Conservation (phyloP, 805 yeast species). For the Priceomyces fermenticarens region DNA sequence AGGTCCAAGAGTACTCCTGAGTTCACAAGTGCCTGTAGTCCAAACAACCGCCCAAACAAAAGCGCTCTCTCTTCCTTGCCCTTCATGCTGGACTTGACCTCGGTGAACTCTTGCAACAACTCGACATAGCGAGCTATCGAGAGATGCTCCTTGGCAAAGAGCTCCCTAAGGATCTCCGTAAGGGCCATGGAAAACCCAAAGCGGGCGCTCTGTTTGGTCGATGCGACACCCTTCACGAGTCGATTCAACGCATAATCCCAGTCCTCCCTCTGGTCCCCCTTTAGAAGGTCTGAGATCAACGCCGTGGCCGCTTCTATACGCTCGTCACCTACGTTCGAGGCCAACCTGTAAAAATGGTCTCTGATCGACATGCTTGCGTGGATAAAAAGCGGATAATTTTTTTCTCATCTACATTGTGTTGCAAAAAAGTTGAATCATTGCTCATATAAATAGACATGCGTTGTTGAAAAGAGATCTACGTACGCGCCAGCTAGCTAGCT, state of each 20-base stretch:
- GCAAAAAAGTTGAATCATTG: constrained; percentile 13
- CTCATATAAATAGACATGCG: constrained; percentile 2
- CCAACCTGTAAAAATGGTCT: constrained; percentile 74
- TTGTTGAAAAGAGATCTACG: constrained; percentile 27
- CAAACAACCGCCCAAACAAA: constrained; percentile 81
- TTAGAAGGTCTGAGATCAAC: constrained; percentile 57
- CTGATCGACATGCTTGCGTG: constrained; percentile 51
- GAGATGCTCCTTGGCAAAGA: constrained; percentile 26
- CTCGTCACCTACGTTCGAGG: constrained; percentile 72
- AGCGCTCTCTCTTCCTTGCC: constrained; percentile 83
- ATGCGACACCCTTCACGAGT: constrained; percentile 74
- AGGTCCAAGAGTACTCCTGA: constrained; percentile 28
- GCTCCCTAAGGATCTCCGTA: constrained; percentile 55
- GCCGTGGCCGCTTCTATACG: constrained; percentile 69
- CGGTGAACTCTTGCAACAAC: constrained; percentile 37
- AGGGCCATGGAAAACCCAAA: constrained; percentile 87
- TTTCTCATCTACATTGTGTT: background rate
- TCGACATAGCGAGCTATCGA: constrained; percentile 32
- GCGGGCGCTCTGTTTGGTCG: constrained; percentile 80
- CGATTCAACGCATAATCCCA: constrained; percentile 82
- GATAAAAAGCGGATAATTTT: background rate
- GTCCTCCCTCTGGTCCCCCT: constrained; percentile 46
- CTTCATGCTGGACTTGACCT: constrained; percentile 42
- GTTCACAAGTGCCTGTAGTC: constrained; percentile 69
- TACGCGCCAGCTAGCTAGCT: too few relatives aligned